A percentile compares a stretch with the other conserved stretches of the same genome.
Evolutionary conservation across 2,329 filamentous ascomycete genomes (phyloP).

Genomic region (Neofusicoccum laricinum): DNA sequence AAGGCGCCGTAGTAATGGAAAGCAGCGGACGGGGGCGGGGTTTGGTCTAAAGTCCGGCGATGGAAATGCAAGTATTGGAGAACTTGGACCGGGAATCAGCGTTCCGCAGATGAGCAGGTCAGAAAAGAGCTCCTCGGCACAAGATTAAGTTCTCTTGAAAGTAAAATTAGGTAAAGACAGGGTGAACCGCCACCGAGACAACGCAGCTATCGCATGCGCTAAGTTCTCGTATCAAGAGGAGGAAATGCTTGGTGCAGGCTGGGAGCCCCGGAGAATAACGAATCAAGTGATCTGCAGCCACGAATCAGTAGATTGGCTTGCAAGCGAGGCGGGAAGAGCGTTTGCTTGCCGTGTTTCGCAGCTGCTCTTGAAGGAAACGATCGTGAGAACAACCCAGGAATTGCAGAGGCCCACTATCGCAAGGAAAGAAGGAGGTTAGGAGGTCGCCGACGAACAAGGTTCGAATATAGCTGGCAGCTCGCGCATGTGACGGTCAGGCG

Average conservation of each 20-base stretch:
- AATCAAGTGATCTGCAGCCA: background rate
- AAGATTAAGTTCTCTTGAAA: background rate
- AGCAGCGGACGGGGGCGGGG: background rate
- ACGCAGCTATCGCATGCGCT: background rate
- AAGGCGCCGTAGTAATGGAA: background rate
- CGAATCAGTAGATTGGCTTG: background rate
- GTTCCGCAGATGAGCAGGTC: background rate
- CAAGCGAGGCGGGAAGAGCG: background rate
- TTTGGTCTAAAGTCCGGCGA: background rate
- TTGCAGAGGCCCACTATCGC: background rate
- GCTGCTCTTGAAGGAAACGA: background rate
- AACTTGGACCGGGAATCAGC: background rate
- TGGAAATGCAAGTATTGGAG: background rate
- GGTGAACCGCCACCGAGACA: background rate
- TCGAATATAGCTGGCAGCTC: background rate
- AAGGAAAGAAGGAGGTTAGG: slow-evolving; percentile 10
- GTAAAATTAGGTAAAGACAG: background rate
- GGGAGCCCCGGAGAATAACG: background rate
- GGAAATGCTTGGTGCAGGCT: background rate
- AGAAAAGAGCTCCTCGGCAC: background rate
- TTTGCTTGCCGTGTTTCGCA: background rate
- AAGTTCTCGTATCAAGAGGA: background rate
- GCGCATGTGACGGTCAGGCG: background rate
- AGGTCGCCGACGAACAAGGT: slow-evolving; percentile 1
- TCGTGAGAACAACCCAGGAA: background rate